Conservation (phyloP, 768 basidiomycete genomes). For the Pleurotus cornucopiae region DNA sequence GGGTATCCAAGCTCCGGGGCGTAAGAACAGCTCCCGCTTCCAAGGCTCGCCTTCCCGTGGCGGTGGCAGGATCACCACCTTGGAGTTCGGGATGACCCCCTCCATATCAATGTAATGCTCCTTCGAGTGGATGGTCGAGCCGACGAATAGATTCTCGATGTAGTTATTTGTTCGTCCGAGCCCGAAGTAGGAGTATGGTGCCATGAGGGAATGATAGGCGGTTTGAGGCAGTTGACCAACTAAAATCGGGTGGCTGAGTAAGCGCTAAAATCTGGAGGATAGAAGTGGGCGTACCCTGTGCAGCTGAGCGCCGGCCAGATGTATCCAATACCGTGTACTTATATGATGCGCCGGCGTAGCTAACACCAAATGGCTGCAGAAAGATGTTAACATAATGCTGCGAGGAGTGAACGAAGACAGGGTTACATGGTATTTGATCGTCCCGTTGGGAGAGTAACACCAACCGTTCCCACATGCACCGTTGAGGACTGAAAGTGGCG, state of each 20-base stretch:
- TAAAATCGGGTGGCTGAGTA: conserved; percentile 21
- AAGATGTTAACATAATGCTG: neutral
- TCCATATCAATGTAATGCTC: conserved; percentile 90
- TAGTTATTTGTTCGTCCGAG: conserved; percentile 98
- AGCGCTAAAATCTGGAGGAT: neutral
- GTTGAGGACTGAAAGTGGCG: conserved; percentile 62
- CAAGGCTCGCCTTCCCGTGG: conserved; percentile 55
- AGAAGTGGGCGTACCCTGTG: conserved; percentile 59
- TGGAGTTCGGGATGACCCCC: conserved; percentile 96
- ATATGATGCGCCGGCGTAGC: conserved; percentile 91
- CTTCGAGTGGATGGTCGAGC: conserved; percentile 71
- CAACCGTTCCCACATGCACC: conserved; percentile 86
- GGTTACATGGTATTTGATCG: conserved; percentile 69
- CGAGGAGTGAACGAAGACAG: conserved; percentile 9
- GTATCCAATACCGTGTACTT: conserved; percentile 97
- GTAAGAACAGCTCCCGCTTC: conserved; percentile 85
- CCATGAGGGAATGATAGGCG: conserved; percentile 83
- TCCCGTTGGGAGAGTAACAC: conserved; percentile 62
- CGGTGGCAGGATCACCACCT: conserved; percentile 89
- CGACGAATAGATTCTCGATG: conserved; percentile 97
- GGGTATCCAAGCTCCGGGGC: conserved; percentile 96
- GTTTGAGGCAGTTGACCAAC: conserved; percentile 93
- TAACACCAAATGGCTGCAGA: conserved; percentile 83
- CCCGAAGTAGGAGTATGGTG: conserved; percentile 95
- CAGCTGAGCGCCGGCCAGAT: conserved; percentile 80